Base-by-base conservation (phyloP, 2,329 filamentous ascomycete genomes). In the Corinectria fuckeliana region DNA sequence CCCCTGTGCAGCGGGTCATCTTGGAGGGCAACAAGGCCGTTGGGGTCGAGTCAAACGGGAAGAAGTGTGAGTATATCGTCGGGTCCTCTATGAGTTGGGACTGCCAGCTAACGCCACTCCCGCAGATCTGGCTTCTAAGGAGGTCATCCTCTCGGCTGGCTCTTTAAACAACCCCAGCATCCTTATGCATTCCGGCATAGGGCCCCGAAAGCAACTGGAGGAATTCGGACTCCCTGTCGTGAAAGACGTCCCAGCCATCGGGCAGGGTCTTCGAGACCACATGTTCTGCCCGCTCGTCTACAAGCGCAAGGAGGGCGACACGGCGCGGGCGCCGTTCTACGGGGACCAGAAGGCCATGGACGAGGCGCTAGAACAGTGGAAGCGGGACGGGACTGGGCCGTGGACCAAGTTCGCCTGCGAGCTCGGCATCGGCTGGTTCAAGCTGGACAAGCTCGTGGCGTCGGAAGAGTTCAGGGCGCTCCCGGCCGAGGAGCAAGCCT, bases 381-480 rank as follows among this genome's bases (percentile, higher is more conserved):
- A 75, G 28, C 70, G 69, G 1, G 77, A 81, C 53, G 75, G 76
- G 0, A 76, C 77, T 0, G 78, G 79, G 0, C 67, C 72, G 0
- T 78, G 78, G 75, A 66, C 74, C 6, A 77, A 76, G 54, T 76
- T 74, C 28, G 76, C 74, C 4, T 78, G 77, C 54, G 69, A 75
- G 38, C 58, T 74, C 6, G 72, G 73, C 7, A 77, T 81, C 34
- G 80, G 79, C 3, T 82, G 72, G 69, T 77, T 80, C 68, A 81
- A 82, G 68, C 74, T 78, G 0, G 74, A 79, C 5, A 63, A 65
- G 1, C 66, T 86, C 2, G 66, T 73, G 1, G 54, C 70, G 1
- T 78, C 76, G 0, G 63, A 76, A 0, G 82, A 88, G 65, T 87
- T 85, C 68, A 71, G 80, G 38, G 78, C 72, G 1, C 75, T 89